Percentiles rank a stretch among this genome's conserved stretches.
phyloP scores from a whole-genome alignment of 441 rosid genomes.

The Macaranga tanarius region DNA sequence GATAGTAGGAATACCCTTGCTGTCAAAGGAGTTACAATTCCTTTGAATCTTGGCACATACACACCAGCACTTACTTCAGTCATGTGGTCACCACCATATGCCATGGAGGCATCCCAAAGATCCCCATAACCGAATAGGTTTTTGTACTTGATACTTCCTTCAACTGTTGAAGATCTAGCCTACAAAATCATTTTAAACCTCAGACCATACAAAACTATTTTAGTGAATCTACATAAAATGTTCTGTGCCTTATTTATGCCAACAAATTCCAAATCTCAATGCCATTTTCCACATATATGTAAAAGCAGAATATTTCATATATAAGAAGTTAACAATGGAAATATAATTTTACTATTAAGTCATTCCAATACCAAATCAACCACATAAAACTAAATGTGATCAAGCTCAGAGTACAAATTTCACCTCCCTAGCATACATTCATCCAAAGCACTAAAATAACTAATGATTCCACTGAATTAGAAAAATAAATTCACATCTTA shows the following conservation, averaged over 20 bases:
- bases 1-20: slow-evolving; percentile 70
- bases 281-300: neutral
- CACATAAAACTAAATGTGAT: neutral
- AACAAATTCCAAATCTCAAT: neutral
- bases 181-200: slow-evolving; percentile 37
- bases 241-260: neutral
- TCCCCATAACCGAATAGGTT: slow-evolving; percentile 91
- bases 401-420: neutral
- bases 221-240: neutral
- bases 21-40: slow-evolving; percentile 55
- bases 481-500: neutral
- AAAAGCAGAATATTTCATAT: neutral
- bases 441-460: neutral
- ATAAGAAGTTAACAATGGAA: neutral
- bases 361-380: neutral
- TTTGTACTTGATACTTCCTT: slow-evolving; percentile 78
- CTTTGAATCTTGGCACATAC: slow-evolving; percentile 71
- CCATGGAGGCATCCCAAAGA: slow-evolving; percentile 83
- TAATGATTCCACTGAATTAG: neutral
- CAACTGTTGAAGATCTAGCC: slow-evolving; percentile 79
- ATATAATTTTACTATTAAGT: neutral
- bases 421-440: neutral
- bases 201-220: slow-evolving; percentile 6
- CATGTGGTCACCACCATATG: slow-evolving; percentile 74
- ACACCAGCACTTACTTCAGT: slow-evolving; percentile 82